Evolutionary conservation across 2,329 filamentous ascomycete genomes (phyloP), one percentile per base, ranked within the genome.

Genomic region (Didymosphaeria variabile): DNA sequence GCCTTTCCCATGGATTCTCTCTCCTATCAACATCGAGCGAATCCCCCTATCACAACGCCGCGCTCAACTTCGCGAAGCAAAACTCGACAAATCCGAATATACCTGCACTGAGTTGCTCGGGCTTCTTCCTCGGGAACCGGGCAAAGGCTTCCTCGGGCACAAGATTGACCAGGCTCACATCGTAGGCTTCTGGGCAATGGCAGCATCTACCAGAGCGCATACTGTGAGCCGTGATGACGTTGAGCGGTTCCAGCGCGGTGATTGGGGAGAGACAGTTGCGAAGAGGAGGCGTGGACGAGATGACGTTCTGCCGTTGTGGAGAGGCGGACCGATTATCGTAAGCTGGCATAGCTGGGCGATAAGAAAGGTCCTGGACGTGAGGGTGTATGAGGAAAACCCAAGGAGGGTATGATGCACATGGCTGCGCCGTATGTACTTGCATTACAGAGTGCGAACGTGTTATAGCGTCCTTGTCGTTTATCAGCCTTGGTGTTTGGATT

Each of bases 311-410:
- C 49, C 49, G 9, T 32, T 52, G 17, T 52, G 49, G 31, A 52
- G 49, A 23, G 49, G 49, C 19, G 32, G 49, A 26, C 32, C 32
- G 0, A 23, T 52, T 15, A 34, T 52, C 9, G 31, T 52, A 19
- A 23, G 19, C 5, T 52, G 49, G 49, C 49, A 40, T 52, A 38
- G 32, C 21, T 52, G 32, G 49, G 49, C 32, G 12, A 31, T 52
- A 19, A 52, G 49, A 15, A 52, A 15, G 21, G 10, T 40, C 8
- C 21, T 52, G 9, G 49, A 32, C 9, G 49, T 38, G 12, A 52
- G 49, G 32, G 49, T 52, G 7, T 52, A 38, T 26, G 31, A 52
- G 5, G 15, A 34, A 15, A 32, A 34, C 8, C 29, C 29, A 15
- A 32, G 34, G 23, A 32, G 2, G 4, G 13, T 10, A 12, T 21